phyloP scores from a whole-genome alignment of 1,284 basidiomycete species.

The Sparassis latifolia region DNA sequence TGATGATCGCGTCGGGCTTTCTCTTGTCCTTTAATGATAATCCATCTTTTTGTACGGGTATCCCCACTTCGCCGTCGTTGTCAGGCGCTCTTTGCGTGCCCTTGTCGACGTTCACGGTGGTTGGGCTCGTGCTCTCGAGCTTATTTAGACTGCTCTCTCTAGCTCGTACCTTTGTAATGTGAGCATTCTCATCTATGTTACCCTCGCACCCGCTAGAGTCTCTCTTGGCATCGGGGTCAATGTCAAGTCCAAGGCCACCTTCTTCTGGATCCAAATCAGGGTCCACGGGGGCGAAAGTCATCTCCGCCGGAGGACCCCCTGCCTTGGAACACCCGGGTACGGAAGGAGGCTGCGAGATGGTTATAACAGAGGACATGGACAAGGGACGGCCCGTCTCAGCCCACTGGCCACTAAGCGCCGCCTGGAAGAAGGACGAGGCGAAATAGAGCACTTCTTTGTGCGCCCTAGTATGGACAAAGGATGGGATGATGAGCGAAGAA shows the following conservation, averaged over 20 bases:
- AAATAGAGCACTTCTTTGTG: constrained; percentile 83
- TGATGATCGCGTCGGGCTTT: constrained; percentile 69
- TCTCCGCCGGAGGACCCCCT: constrained; percentile 37
- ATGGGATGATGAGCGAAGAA: not conserved
- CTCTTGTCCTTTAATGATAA: constrained; percentile 22
- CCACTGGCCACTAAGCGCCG: constrained; percentile 76
- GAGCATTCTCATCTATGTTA: constrained; percentile 5
- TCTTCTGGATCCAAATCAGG: constrained; percentile 42
- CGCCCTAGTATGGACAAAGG: constrained; percentile 41
- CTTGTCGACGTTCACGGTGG: constrained; percentile 7
- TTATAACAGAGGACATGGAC: constrained; percentile 75
- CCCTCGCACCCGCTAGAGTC: not conserved
- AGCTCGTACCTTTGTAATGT: constrained; percentile 19
- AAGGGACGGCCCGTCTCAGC: constrained; percentile 65
- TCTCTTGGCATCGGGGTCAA: constrained; percentile 28
- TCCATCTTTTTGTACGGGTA: not conserved
- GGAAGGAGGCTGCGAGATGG: constrained; percentile 66
- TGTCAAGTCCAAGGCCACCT: constrained; percentile 28
- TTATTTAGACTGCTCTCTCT: constrained; percentile 28
- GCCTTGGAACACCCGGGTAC: constrained; percentile 38
- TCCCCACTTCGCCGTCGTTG: constrained; percentile 8
- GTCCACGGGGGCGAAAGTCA: constrained; percentile 53
- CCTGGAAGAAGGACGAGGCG: constrained; percentile 82
- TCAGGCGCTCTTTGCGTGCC: constrained; percentile 10
- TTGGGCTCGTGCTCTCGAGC: constrained; percentile 19